Evolutionary conservation across 495 filamentous ascomycete genomes (phyloP).

Genomic region (Aspergillus funiculosus): DNA sequence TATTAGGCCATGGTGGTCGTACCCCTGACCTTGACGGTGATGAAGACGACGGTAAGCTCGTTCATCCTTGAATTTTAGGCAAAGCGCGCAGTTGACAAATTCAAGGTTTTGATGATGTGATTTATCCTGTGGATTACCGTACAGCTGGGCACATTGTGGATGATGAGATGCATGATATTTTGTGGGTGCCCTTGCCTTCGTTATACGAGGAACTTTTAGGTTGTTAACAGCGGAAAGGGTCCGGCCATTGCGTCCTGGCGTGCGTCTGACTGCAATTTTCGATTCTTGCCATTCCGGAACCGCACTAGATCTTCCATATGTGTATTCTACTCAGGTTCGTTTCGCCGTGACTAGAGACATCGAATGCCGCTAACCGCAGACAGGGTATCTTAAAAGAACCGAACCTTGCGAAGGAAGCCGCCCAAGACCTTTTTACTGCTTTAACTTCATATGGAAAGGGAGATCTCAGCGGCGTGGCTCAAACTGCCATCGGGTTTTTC

Average conservation of each 20-base stretch:
- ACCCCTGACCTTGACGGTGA: slow-evolving; percentile 94
- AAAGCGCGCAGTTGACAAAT: background rate
- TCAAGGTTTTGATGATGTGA: slow-evolving; percentile 83
- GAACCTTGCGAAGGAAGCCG: slow-evolving; percentile 94
- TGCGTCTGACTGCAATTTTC: slow-evolving; percentile 92
- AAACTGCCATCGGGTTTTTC: slow-evolving; percentile 76
- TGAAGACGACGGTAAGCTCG: slow-evolving; percentile 63
- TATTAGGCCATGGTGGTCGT: slow-evolving; percentile 83
- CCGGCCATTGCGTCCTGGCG: slow-evolving; percentile 70
- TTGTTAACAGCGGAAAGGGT: slow-evolving; percentile 40
- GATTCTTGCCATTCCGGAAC: slow-evolving; percentile 98
- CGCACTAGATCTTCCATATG: slow-evolving; percentile 90
- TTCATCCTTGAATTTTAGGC: background rate
- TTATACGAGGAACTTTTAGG: background rate
- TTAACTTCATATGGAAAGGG: slow-evolving; percentile 82
- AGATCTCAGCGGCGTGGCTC: slow-evolving; percentile 75
- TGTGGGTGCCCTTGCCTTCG: slow-evolving; percentile 42
- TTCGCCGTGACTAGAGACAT: background rate
- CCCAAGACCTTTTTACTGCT: slow-evolving; percentile 80
- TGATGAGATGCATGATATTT: slow-evolving; percentile 96
- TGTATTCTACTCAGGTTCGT: slow-evolving; percentile 75
- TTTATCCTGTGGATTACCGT: slow-evolving; percentile 93
- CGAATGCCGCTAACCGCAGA: background rate
- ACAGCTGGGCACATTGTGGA: slow-evolving; percentile 89
- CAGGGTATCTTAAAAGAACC: slow-evolving; percentile 91